Evolutionary conservation across 768 basidiomycete genomes (phyloP).

Genomic region (Boletus rex-veris): DNA sequence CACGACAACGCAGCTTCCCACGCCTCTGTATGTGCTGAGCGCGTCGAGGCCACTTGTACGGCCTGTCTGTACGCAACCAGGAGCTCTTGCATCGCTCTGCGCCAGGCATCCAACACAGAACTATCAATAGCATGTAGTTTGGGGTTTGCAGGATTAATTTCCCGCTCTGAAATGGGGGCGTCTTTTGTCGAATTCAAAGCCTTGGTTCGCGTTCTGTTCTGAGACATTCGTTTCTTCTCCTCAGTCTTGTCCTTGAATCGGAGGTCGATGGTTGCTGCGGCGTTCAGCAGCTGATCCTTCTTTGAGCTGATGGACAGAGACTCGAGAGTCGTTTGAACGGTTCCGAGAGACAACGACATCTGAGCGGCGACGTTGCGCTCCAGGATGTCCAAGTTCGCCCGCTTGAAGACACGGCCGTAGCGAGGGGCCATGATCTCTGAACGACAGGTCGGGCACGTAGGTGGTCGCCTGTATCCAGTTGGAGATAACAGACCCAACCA

Average conservation of each 20-base stretch:
- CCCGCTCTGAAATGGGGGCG: conserved; percentile 24
- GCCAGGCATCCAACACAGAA: conserved; percentile 39
- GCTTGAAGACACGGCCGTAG: conserved; percentile 60
- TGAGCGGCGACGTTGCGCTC: conserved; percentile 57
- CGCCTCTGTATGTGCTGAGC: conserved; percentile 54
- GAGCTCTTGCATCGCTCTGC: conserved; percentile 33
- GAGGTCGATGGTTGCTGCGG: conserved; percentile 14
- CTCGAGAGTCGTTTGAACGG: conserved; percentile 28
- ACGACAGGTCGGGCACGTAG: conserved; percentile 63
- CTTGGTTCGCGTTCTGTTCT: conserved; percentile 11
- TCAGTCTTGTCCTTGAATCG: conserved; percentile 10
- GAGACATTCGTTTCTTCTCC: conserved; percentile 1
- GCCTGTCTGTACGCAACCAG: conserved; percentile 39
- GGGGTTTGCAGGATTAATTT: conserved; percentile 25
- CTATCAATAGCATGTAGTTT: conserved; percentile 31
- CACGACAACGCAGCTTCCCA: conserved; percentile 59
- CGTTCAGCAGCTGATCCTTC: conserved; percentile 7
- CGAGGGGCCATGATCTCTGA: conserved; percentile 52
- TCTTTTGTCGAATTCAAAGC: conserved; percentile 15
- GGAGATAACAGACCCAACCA: conserved; percentile 49
- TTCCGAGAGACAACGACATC: conserved; percentile 45
- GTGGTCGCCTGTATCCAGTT: conserved; percentile 37
- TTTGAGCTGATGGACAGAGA: conserved; percentile 25
- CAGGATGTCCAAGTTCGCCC: conserved; percentile 60
- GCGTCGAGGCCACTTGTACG: conserved; percentile 40